Conservation (phyloP, 495 filamentous ascomycete species). For the Neurospora sp. region DNA sequence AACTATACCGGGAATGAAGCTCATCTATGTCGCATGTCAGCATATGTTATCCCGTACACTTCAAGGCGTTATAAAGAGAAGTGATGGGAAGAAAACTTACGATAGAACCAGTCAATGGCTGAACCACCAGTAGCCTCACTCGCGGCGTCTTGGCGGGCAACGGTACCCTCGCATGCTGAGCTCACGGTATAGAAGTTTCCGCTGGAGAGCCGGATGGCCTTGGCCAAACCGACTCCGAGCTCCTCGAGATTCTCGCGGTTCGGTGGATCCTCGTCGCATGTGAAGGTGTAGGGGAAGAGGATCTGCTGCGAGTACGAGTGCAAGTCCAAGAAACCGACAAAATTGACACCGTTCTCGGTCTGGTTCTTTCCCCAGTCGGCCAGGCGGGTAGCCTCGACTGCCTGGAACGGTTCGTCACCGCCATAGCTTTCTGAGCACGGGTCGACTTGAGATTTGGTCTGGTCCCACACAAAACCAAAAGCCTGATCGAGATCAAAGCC, state of each 20-base stretch:
- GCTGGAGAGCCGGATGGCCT: constrained; percentile 69
- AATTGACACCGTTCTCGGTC: constrained; percentile 58
- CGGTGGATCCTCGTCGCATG: constrained; percentile 65
- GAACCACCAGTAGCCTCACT: constrained; percentile 55
- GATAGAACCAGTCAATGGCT: constrained; percentile 93
- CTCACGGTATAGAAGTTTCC: constrained; percentile 70
- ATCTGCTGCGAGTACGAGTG: constrained; percentile 96
- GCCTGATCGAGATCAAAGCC: constrained; percentile 84
- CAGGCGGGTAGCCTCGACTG: constrained; percentile 62
- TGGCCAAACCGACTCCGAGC: constrained; percentile 78
- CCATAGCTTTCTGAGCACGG: constrained; percentile 91
- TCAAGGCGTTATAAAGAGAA: background rate
- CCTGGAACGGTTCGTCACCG: constrained; percentile 75
- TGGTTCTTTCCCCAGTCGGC: constrained; percentile 83
- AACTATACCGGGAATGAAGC: constrained; percentile 69
- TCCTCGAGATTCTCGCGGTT: constrained; percentile 87
- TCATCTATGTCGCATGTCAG: constrained; percentile 36
- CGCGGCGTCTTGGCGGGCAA: constrained; percentile 25
- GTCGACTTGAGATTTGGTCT: constrained; percentile 52
- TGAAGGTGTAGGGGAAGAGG: constrained; percentile 84
- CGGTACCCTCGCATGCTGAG: constrained; percentile 81
- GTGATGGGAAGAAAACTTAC: constrained; percentile 7
- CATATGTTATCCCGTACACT: constrained; percentile 1
- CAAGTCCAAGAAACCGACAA: constrained; percentile 79
- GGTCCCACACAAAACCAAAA: constrained; percentile 79